Conservation (phyloP, 23 red algal species). For the Cyanidiococcus yangmingshanensis region DNA sequence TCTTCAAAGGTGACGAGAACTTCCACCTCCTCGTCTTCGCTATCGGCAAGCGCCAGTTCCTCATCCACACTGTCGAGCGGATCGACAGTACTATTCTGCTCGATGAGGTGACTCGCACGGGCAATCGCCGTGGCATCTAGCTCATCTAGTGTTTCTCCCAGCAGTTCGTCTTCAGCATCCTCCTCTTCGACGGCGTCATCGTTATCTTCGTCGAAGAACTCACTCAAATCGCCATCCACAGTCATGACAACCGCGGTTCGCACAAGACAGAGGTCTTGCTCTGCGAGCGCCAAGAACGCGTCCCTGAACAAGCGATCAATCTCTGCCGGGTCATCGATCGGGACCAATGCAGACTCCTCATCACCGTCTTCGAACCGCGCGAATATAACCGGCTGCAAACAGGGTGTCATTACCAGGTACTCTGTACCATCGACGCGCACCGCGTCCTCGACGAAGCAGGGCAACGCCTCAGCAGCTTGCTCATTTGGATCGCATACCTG, state of each 20-base stretch:
- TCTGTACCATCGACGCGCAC: background rate
- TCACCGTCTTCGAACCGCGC: background rate
- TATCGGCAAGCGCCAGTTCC: background rate
- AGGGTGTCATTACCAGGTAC: background rate
- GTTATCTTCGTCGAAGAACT: background rate
- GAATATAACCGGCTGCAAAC: constrained; percentile 5
- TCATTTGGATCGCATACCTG: background rate
- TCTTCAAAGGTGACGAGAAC: background rate
- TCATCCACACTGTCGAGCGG: background rate
- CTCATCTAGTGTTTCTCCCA: background rate
- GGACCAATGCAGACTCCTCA: background rate
- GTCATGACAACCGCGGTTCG: constrained; percentile 5
- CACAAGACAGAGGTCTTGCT: background rate
- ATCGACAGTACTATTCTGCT: background rate
- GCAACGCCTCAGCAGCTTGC: background rate
- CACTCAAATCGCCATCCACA: constrained; percentile 1
- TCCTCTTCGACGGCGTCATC: constrained; percentile 8
- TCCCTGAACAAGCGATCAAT: constrained; percentile 2
- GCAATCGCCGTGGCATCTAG: background rate
- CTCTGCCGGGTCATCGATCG: constrained; percentile 11
- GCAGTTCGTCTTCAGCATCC: background rate
- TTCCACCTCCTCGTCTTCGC: background rate
- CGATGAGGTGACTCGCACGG: background rate
- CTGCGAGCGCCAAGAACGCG: constrained; percentile 3
- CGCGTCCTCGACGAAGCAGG: constrained; percentile 7